Base-by-base conservation (phyloP, 2,329 filamentous ascomycete species). In the Blastomyces emzantsi region DNA sequence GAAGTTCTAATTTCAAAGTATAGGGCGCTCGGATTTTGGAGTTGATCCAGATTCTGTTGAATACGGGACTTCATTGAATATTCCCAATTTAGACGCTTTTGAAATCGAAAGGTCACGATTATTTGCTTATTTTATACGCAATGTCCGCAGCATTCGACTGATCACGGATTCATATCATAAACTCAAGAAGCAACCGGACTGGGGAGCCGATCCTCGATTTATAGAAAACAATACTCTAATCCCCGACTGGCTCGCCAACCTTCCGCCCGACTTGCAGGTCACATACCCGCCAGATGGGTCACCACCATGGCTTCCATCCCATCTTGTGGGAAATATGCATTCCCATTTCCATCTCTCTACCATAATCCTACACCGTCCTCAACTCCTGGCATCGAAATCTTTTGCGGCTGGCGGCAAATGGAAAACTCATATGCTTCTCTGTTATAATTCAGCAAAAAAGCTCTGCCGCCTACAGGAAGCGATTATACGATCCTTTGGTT, bases 271-370 rank as follows among this genome's bases (percentile, higher is more conserved):
- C 72, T 79, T 97, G 65, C 83, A 88, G 66, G 81, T 97, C 47
- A 85, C 83, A 2, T 95, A 92, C 72, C 88, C 92, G 2, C 75
- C 84, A 0, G 90, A 95, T 71, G 90, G 88, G 59, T 89, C 89
- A 3, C 83, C 90, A 2, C 92, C 92, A 0, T 94, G 89, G 87
- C 81, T 97, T 22, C 85, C 90, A 2, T 93, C 90, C 8, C 89
- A 95, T 69, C 96, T 92, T 71, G 82, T 95, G 58, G 93, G 90
- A 45, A 96, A 96, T 71, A 81, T 96, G 75, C 90, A 96, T 72
- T 88, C 87, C 2, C 96, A 97, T 75, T 92, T 94, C 74, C 87
- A 95, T 69, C 81, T 97, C 22, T 88, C 86, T 17, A 83, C 93
- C 59, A 91, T 97, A 62, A 86, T 97, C 75, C 87, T 96, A 64